Base-by-base conservation (phyloP, 495 filamentous ascomycete species). In the Neurospora sp. region DNA sequence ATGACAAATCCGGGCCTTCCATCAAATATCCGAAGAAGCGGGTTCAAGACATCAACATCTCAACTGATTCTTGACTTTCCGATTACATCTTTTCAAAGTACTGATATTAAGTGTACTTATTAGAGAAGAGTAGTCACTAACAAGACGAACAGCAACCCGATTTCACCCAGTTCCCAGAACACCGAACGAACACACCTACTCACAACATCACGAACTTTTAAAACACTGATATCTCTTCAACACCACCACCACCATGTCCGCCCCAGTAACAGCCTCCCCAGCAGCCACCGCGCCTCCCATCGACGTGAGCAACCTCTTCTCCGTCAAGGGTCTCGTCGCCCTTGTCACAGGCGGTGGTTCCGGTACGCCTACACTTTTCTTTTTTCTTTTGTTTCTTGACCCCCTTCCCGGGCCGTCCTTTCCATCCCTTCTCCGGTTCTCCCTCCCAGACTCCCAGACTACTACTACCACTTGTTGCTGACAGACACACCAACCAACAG, bases 291-390 rank as follows among this genome's bases (percentile, higher is more conserved):
- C 12, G 11, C 22, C 42, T 18, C 70, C 72, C 7, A 73, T 83
- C 53, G 77, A 81, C 72, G 80, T 82, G 10, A 73, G 76, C n/a
- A 81, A 76, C 68, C 83, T 92, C 39, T 89, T 90, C 81, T 82
- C 81, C 65, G 88, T 90, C 39, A 83, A 87, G 37, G 88, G 86
- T 20, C 74, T 91, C 4, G 87, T 91, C 1, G 89, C 88, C 2
- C 86, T 91, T 27, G 84, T 91, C 44, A 91, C 90, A 0, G 89
- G 89, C 6, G 89, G 89, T 35, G 90, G 89, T 40, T 86, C 86
- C 73, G 90, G 89, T 87, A 48, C 40, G 80, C 4, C 31, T 5
- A 31, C 31, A 31, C 31, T 31, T 35, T 35, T 35, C 5, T 35
- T 0, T 35, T 35, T 35, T 35, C 0, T 35, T 35, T 5, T 35